Percentiles rank a stretch among this genome's conserved stretches.
phyloP scores from a whole-genome alignment of 2,329 filamentous ascomycete species.

The Verticillium isaacii region DNA sequence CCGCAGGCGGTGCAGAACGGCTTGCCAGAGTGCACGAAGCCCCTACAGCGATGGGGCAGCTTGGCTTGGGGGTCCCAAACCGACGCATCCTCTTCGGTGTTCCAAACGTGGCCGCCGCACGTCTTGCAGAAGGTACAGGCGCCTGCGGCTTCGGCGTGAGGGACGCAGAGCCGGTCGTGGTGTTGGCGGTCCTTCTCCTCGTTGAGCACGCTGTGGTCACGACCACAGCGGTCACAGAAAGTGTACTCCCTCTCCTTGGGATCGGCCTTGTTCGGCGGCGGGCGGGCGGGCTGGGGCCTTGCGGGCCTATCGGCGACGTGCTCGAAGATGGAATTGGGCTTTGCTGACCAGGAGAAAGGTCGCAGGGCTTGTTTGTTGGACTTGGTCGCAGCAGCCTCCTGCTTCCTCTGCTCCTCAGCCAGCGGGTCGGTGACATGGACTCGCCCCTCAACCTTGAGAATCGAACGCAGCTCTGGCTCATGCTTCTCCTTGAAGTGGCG shows the following conservation, averaged over 20 bases:
- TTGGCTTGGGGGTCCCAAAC: constrained; percentile 4
- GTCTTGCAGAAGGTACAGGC: constrained; percentile 11
- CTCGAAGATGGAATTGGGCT: not conserved
- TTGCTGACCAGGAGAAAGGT: not conserved
- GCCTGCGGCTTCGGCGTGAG: constrained; percentile 10
- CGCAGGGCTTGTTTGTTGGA: not conserved
- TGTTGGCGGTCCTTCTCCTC: constrained; percentile 11
- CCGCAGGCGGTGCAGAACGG: constrained; percentile 14
- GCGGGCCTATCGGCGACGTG: not conserved
- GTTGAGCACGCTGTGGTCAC: constrained; percentile 13
- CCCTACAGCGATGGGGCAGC: constrained; percentile 13
- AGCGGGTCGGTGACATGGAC: not conserved
- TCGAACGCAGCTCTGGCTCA: constrained; percentile 11
- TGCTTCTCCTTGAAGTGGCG: constrained; percentile 26
- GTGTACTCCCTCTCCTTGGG: constrained; percentile 11
- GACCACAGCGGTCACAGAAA: constrained; percentile 19
- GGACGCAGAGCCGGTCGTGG: constrained; percentile 16
- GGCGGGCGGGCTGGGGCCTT: not conserved
- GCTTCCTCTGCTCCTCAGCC: not conserved
- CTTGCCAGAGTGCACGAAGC: constrained; percentile 1
- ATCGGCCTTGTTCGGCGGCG: constrained; percentile 7
- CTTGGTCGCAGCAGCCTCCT: not conserved
- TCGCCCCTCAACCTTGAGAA: not conserved
- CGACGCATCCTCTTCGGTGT: constrained; percentile 4
- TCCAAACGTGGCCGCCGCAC: constrained; percentile 12